phyloP scores from a whole-genome alignment of 176 grass and related monocot genomes.

The Rhynchospora pubera region DNA sequence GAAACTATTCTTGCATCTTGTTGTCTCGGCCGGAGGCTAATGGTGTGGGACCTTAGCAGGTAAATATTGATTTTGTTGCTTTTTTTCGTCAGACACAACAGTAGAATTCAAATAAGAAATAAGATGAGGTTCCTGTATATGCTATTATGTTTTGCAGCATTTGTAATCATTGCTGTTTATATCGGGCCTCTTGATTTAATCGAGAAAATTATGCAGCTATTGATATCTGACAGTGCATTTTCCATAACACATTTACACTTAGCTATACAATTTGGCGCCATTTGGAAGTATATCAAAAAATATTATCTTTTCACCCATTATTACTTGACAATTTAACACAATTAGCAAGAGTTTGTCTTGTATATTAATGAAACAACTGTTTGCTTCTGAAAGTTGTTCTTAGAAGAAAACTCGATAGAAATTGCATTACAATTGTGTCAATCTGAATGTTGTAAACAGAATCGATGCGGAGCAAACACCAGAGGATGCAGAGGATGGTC shows the following conservation, averaged over 20 bases:
- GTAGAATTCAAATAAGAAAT: neutral
- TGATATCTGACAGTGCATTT: neutral
- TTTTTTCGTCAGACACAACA: neutral
- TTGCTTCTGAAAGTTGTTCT: neutral
- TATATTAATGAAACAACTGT: neutral
- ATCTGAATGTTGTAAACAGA: conserved; percentile 30
- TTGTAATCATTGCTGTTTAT: neutral
- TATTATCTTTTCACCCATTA: neutral
- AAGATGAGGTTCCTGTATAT: neutral
- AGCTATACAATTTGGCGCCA: neutral
- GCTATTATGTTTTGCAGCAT: neutral
- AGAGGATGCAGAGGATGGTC: conserved; percentile 90
- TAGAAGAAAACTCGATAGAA: neutral
- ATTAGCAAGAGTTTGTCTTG: neutral
- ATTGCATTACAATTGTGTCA: neutral
- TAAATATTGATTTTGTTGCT: conserved; percentile 19
- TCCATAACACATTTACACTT: neutral
- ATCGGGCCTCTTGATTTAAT: neutral
- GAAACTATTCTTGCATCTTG: conserved; percentile 97
- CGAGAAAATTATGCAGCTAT: neutral
- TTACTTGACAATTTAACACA: neutral
- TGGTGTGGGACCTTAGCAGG: conserved; percentile 99
- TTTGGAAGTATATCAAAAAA: neutral
- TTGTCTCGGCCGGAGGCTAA: conserved; percentile 87
- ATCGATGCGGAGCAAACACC: conserved; percentile 86